phyloP scores from a whole-genome alignment of 164 flowering plant genomes.

The Berberis vulgaris region DNA sequence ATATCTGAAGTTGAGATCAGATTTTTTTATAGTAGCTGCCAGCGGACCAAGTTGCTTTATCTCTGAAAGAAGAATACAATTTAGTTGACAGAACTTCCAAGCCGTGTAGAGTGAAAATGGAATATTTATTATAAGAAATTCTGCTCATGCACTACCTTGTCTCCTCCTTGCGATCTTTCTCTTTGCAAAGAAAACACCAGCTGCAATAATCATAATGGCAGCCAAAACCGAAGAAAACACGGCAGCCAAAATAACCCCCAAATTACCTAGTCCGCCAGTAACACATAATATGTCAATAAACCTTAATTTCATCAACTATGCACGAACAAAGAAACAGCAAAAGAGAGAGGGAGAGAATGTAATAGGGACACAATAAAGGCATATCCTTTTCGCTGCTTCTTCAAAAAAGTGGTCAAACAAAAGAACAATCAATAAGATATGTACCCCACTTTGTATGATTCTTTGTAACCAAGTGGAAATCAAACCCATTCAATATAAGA shows the following conservation, averaged over 20 bases:
- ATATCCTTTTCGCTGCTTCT: too few species aligned
- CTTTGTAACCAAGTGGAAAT: too few species aligned
- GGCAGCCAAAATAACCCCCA: constrained; percentile 37
- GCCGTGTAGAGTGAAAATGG: not conserved
- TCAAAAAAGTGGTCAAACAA: too few species aligned
- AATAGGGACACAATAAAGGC: too few species aligned
- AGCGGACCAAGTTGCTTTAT: constrained; percentile 49
- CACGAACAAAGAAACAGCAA: not conserved
- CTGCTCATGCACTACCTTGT: constrained; percentile 29
- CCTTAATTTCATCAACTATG: not conserved
- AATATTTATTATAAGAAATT: not conserved
- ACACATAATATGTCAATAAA: constrained; percentile 1
- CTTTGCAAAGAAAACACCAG: constrained; percentile 25
- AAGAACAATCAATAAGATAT: too few species aligned
- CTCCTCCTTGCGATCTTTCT: constrained; percentile 29
- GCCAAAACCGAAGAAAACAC: constrained; percentile 33
- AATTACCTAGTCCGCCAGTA: constrained; percentile 27
- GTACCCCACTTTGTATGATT: too few species aligned
- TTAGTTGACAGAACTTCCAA: not conserved
- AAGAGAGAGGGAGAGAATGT: too few species aligned
- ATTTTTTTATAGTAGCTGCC: constrained; percentile 35
- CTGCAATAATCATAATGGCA: constrained; percentile 24
- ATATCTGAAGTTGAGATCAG: constrained; percentile 54
- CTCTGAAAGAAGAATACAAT: constrained; percentile 29
- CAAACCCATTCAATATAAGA: too few species aligned